Evolutionary conservation across 768 basidiomycete genomes (phyloP).

Genomic region (Lactifluus volemus): DNA sequence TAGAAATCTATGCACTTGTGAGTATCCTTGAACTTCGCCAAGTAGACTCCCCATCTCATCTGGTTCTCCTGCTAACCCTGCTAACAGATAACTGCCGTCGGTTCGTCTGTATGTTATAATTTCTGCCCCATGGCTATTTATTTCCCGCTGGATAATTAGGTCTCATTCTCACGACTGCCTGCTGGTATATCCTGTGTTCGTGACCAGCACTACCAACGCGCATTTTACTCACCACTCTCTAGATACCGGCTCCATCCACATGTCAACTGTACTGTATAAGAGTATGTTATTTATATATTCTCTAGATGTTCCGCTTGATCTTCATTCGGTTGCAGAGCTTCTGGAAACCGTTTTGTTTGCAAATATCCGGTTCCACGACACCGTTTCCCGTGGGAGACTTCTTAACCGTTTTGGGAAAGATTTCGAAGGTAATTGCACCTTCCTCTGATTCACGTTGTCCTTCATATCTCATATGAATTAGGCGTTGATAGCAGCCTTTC

Average conservation of each 20-base stretch:
- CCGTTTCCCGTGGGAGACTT: constrained; percentile 74
- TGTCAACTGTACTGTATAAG: constrained; percentile 70
- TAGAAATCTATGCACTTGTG: constrained; percentile 62
- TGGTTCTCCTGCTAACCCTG: not conserved
- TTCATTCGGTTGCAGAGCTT: constrained; percentile 33
- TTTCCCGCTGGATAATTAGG: constrained; percentile 29
- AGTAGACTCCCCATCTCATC: not conserved
- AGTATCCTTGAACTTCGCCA: constrained; percentile 16
- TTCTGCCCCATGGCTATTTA: not conserved
- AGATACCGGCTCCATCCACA: constrained; percentile 75
- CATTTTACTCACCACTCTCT: constrained; percentile 16
- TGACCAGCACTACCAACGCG: constrained; percentile 3
- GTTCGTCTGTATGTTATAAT: not conserved
- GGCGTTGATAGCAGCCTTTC: constrained; percentile 78
- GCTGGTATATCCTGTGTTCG: constrained; percentile 68
- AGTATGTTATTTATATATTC: constrained; percentile 28
- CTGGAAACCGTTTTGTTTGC: constrained; percentile 80
- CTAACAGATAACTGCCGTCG: constrained; percentile 2
- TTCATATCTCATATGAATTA: constrained; percentile 24
- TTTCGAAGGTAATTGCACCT: constrained; percentile 50
- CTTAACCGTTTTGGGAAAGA: constrained; percentile 87
- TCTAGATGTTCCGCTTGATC: not conserved
- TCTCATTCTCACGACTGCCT: constrained; percentile 46
- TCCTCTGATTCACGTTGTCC: not conserved
- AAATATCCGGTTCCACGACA: constrained; percentile 89